phyloP scores from a whole-genome alignment of 2,329 filamentous ascomycete genomes.

The Talaromyces sp. region DNA sequence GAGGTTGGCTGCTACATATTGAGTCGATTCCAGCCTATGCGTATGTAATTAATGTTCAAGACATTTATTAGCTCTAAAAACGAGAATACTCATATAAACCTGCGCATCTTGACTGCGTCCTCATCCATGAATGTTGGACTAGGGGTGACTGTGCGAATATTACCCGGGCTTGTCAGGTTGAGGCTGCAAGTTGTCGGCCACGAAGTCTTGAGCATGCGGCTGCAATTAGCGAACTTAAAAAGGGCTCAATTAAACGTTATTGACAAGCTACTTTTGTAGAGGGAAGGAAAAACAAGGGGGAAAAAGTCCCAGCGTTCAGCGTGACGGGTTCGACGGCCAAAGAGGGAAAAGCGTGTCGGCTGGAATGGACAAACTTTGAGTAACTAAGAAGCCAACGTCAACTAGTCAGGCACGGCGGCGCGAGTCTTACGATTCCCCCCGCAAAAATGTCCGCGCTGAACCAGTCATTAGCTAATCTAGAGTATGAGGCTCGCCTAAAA shows the following conservation, averaged over 20 bases:
- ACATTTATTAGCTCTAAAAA: no score
- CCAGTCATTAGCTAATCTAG: neutral
- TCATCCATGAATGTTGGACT: no score
- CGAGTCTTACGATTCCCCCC: neutral
- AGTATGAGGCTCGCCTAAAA: neutral
- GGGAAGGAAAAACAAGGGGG: neutral
- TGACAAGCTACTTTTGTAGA: neutral
- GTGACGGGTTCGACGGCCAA: neutral
- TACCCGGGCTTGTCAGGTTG: neutral
- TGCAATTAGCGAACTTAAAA: neutral
- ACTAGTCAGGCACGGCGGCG: neutral
- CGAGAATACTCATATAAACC: neutral
- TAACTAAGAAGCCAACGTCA: neutral
- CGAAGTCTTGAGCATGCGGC: neutral
- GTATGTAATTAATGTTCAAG: neutral
- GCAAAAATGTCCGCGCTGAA: neutral
- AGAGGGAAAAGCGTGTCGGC: neutral
- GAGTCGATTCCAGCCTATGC: neutral
- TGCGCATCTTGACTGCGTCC: neutral
- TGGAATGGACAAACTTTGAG: neutral
- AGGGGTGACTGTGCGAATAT: neutral
- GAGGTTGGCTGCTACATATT: constrained; percentile 73
- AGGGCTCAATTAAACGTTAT: neutral
- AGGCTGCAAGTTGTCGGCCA: neutral
- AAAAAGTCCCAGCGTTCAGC: neutral